Base-by-base conservation (phyloP, 208 protist genomes). In the Porcisia deanei region DNA sequence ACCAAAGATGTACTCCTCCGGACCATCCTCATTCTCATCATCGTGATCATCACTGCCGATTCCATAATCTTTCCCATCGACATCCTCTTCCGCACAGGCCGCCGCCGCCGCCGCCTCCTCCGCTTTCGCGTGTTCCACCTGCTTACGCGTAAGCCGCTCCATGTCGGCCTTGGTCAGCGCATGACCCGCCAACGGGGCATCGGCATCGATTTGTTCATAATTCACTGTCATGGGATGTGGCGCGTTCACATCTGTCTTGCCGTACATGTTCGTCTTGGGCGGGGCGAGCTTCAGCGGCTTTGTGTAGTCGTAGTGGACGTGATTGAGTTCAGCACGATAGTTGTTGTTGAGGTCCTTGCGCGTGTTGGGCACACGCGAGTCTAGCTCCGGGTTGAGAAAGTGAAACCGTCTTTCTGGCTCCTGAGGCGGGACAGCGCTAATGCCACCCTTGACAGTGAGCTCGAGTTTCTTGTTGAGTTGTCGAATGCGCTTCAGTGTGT, bases 381-480 rank as follows among this genome's bases (percentile, higher is more conserved):
- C 85, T 9, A 88, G 78, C 75, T 86, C 88, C 49, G 92, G 92
- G 72, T 93, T 93, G 7, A 91, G 54, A 63, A 96, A 96, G 79
- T 96, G 92, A 60, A 94, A 96, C 59, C 90, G 85, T 34, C 37
- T 85, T 83, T 96, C 92, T 10, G 92, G 92, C 37, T 94, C 88
- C 73, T 94, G 78, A 71, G 86, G 77, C 2, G 92, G 88, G 47
- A 94, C 86, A 22, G 82, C 79, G 60, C 83, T 89, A 80, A 94
- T 90, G 59, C 87, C 90, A 16, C 92, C 92, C 22, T 89, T 79
- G 1, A 82, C 85, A 16, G 88, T 90, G 41, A 96, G 77, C 64
- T 89, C 68, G 10, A 96, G 83, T 78, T 96, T 96, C n/a, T 76
- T 67, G 79, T 92, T 72, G 9, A 96, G 83, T n/a, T 87, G 80